Base-by-base conservation (phyloP, 2,329 filamentous ascomycete genomes). In the Cytospora mali region DNA sequence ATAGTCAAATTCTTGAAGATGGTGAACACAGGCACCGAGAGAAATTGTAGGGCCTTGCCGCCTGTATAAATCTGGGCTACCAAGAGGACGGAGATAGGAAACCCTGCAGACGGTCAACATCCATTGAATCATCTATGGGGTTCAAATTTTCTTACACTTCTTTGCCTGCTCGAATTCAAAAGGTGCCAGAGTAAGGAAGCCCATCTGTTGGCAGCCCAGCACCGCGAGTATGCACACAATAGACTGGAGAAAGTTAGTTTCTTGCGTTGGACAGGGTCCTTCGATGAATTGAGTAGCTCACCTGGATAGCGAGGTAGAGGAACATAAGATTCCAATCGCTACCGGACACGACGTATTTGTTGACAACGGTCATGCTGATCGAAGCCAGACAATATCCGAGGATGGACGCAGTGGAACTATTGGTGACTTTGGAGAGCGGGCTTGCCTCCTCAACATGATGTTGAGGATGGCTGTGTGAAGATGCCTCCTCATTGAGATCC, bases 1-100 rank as follows among this genome's bases (percentile, higher is more conserved):
- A 96, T 99, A 65, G 95, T 97, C 81, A 99, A 78, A 80, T 99
- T 99, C 85, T 99, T 99, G 86, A 98, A 99, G 75, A 99, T 99
- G 62, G 95, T 99, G 80, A 98, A 99, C 23, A 99, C 95, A 23
- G 95, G 95, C 60, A 99, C 96, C 31, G 93, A 97, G 66, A 99
- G 90, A 78, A 89, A 98, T 78, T 97, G 93, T 48, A 99, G 86
- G n/a, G 95, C 93, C 81, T 97, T 97, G 71, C 92, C 94, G 71
- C 92, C 89, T 57, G 95, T 98, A 79, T 98, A 99, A 77, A 98
- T 98, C 94, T 98, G 98, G 74, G 93, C 93, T 73, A 98, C 94
- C 67, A 99, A 88, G 66, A 98, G 90, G 60, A 97, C 81, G 61
- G 95, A 96, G 71, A 99, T 92, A 56, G 95, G 95, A 73, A 98